Evolutionary conservation across 2,329 filamentous ascomycete species (phyloP).

Genomic region (Arthrobotrys sphaeroides): DNA sequence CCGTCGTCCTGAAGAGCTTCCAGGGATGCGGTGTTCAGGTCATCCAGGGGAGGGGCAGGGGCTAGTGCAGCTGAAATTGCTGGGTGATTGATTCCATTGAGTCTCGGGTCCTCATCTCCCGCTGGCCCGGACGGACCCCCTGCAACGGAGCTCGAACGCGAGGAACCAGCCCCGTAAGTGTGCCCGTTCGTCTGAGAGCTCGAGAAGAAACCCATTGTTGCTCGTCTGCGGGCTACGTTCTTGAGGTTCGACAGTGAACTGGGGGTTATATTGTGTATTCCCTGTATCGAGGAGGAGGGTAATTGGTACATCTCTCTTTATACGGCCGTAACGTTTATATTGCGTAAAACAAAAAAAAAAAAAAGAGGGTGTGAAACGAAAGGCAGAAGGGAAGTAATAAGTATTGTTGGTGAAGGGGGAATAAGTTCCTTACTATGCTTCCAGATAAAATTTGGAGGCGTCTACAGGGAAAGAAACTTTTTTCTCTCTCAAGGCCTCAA

Average conservation of each 20-base stretch:
- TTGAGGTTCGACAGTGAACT: constrained; percentile 24
- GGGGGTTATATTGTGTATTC: constrained; percentile 28
- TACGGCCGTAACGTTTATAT: background rate
- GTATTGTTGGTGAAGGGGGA: background rate
- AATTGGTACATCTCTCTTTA: constrained; percentile 37
- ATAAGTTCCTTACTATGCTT: constrained; percentile 16
- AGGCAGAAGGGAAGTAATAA: background rate
- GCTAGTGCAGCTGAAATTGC: constrained; percentile 5
- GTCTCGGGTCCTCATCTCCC: background rate
- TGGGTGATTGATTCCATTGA: background rate
- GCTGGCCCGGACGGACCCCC: background rate
- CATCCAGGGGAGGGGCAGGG: background rate
- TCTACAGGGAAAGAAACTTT: constrained; percentile 6
- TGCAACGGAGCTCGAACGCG: constrained; percentile 4
- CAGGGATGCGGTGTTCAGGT: constrained; percentile 60
- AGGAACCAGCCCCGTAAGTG: background rate
- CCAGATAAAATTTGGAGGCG: constrained; percentile 9
- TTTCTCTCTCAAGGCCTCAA: background rate
- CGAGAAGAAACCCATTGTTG: constrained; percentile 44
- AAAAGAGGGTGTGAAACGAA: too few species aligned
- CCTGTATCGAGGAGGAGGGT: constrained; percentile 32
- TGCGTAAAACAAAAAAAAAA: background rate
- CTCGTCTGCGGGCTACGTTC: constrained; percentile 21
- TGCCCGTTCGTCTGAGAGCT: background rate
- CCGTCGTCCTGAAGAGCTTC: constrained; percentile 64